These are phyloP conservation scores for Fistulifera solaris DNA, from an alignment of 108 stramenopile species.

Conservation along the genomic window DNA sequence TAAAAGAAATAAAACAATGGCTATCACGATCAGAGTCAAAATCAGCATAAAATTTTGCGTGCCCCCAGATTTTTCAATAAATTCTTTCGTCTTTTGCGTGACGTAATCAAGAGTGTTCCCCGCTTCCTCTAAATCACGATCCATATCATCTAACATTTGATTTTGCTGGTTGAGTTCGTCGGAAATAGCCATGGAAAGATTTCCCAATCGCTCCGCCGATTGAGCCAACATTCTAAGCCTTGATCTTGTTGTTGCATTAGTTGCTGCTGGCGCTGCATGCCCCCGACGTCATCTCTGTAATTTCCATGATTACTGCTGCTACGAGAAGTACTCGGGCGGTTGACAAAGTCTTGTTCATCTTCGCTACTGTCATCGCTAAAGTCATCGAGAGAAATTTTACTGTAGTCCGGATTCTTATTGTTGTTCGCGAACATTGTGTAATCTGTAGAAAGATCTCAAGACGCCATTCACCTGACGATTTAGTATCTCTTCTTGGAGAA, in stretches of 20 bases:
- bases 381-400: constrained; percentile 29
- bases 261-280: constrained; percentile 19
- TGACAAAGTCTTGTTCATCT: constrained; percentile 31
- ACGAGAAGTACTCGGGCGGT: not conserved
- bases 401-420: constrained; percentile 15
- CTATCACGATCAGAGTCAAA: constrained; percentile 40
- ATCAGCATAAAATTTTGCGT: constrained; percentile 72
- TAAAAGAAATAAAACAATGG: constrained; percentile 65
- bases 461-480: no score
- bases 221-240: constrained; percentile 71
- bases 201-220: constrained; percentile 62
- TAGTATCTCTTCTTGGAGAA: no score
- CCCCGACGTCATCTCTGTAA: not conserved
- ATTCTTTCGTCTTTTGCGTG: constrained; percentile 80
- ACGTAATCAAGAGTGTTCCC: constrained; percentile 65
- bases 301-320: no score
- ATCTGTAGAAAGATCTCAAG: not conserved
- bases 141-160: constrained; percentile 87
- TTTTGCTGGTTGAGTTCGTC: constrained; percentile 83
- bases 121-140: constrained; percentile 78
- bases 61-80: constrained; percentile 80
- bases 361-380: constrained; percentile 33
- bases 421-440: constrained; percentile 6
- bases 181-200: constrained; percentile 71
- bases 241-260: constrained; percentile 72